Conservation (phyloP, 2,329 filamentous ascomycete species). For the Dothistroma septosporum region DNA sequence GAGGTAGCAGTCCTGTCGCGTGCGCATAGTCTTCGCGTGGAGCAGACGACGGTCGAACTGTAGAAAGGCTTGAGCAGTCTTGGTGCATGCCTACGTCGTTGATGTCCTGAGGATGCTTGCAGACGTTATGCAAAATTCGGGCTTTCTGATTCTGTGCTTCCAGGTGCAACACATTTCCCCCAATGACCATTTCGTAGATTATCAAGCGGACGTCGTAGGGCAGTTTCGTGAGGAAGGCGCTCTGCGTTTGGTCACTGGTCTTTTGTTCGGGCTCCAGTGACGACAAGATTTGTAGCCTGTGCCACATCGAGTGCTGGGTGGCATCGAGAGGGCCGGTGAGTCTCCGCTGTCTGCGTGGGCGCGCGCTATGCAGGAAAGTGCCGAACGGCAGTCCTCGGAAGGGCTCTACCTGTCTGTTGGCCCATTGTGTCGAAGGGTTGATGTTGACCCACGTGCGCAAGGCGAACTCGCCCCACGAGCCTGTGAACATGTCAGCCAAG, state of each 20-base stretch:
- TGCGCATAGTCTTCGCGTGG: slow-evolving; percentile 20
- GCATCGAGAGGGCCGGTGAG: slow-evolving; percentile 29
- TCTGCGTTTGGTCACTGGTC: slow-evolving; percentile 25
- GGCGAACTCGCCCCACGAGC: slow-evolving; percentile 31
- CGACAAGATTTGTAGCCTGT: slow-evolving; percentile 24
- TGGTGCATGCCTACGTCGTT: slow-evolving; percentile 23
- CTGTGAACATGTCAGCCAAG: slow-evolving; percentile 15
- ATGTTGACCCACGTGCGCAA: slow-evolving; percentile 28
- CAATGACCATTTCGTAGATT: slow-evolving; percentile 34
- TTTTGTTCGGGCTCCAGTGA: slow-evolving; percentile 22
- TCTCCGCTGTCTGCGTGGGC: slow-evolving; percentile 26
- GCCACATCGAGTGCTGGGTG: slow-evolving; percentile 25
- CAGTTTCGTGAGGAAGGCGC: slow-evolving; percentile 26
- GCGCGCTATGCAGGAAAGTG: slow-evolving; percentile 27
- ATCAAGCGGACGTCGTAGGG: slow-evolving; percentile 33
- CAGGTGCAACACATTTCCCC: slow-evolving; percentile 29
- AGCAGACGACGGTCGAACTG: slow-evolving; percentile 17
- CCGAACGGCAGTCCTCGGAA: slow-evolving; percentile 33
- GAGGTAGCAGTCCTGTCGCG: slow-evolving; percentile 27
- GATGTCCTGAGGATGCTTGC: slow-evolving; percentile 26
- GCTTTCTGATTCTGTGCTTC: slow-evolving; percentile 23
- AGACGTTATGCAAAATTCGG: slow-evolving; percentile 29
- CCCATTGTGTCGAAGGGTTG: slow-evolving; percentile 33
- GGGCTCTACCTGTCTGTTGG: slow-evolving; percentile 29
- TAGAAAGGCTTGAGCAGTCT: slow-evolving; percentile 24